Evolutionary conservation across 2,329 filamentous ascomycete genomes (phyloP), one percentile per base, ranked within the genome.

Genomic region (Sordariomycetes sp.): DNA sequence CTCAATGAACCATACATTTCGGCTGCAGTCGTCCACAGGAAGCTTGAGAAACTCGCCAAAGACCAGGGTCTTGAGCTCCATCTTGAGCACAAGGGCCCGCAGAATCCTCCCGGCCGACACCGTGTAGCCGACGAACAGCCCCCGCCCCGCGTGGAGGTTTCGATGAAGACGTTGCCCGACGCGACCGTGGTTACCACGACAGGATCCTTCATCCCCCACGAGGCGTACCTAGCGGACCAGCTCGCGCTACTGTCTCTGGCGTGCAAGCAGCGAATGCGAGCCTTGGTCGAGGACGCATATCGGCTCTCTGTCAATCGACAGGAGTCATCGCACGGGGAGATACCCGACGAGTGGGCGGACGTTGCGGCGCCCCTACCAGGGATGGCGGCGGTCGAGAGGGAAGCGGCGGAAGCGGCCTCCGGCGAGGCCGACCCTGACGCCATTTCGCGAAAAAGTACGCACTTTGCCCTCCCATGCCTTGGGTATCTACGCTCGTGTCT

Each of bases 191-290:
- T 89, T 2, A 71, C 80, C 50, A 84, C 85, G 1, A 78, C 76
- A 15, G 85, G 84, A 2, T 82, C 82, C 22, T 89, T 87, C 57
- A 80, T 95, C 42, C 80, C 94, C 0, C 83, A 86, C 39, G 87
- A 90, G 51, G 82, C 88, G 1, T 84, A 81, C 57, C 74, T 96
- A 36, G 86, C 87, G 15, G 90, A 96, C 60, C 87, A 96, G 62
- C 72, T 96, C 52, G 87, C 89, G 28, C 76, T 96, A 17, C 68
- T 96, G 59, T 94, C 90, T 6, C 79, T 96, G 58, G 88, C 89
- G 20, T 85, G 89, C 10, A 89, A 92, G 66, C 87, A 95, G 63
- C 81, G 90, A 32, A 64, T 96, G 42, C 79, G 88, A 56, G 81
- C 84, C 13, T 71, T 96, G 34, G 66, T 96, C 3, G 87, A 91